Percentiles rank a stretch among this genome's conserved stretches.
Evolutionary conservation across 371 early-diverging fungal genomes (phyloP).

Genomic region (Hamiltosporidium tvaerminnensis): DNA sequence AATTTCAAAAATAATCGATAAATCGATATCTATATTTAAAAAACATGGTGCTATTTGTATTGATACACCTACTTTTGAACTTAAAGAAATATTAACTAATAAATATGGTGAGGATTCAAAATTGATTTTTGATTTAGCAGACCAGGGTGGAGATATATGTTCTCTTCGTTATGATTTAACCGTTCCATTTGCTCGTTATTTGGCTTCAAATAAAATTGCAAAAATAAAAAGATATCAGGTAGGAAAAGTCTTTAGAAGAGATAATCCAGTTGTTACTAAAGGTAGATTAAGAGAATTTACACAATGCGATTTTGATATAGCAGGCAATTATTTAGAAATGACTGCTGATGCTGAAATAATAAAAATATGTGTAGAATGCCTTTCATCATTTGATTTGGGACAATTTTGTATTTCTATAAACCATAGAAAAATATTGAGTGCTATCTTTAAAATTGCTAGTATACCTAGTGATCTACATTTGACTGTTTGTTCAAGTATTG

Average conservation of each 20-base stretch:
- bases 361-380: slow-evolving; percentile 62
- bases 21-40: slow-evolving; percentile 68
- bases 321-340: slow-evolving; percentile 79
- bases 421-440: slow-evolving; percentile 82
- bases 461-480: slow-evolving; percentile 68
- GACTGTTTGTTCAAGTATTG: slow-evolving; percentile 83
- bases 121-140: slow-evolving; percentile 85
- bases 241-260: slow-evolving; percentile 93
- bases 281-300: slow-evolving; percentile 94
- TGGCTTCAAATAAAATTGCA: slow-evolving; percentile 74
- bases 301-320: slow-evolving; percentile 98
- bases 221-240: slow-evolving; percentile 78
- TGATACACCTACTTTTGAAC: slow-evolving; percentile 96
- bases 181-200: slow-evolving; percentile 90
- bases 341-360: slow-evolving; percentile 84
- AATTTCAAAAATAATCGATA: slow-evolving; percentile 70
- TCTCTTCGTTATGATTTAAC: slow-evolving; percentile 92
- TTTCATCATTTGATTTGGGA: slow-evolving; percentile 65
- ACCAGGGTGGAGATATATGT: slow-evolving; percentile 92
- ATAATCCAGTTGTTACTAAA: slow-evolving; percentile 88
- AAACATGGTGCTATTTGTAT: slow-evolving; percentile 87
- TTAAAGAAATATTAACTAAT: slow-evolving; percentile 81
- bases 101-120: slow-evolving; percentile 98
- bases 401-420: slow-evolving; percentile 72
- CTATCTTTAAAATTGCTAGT: slow-evolving; percentile 80